phyloP scores from a whole-genome alignment of 208 protist genomes.

The Zelonia costaricensis region DNA sequence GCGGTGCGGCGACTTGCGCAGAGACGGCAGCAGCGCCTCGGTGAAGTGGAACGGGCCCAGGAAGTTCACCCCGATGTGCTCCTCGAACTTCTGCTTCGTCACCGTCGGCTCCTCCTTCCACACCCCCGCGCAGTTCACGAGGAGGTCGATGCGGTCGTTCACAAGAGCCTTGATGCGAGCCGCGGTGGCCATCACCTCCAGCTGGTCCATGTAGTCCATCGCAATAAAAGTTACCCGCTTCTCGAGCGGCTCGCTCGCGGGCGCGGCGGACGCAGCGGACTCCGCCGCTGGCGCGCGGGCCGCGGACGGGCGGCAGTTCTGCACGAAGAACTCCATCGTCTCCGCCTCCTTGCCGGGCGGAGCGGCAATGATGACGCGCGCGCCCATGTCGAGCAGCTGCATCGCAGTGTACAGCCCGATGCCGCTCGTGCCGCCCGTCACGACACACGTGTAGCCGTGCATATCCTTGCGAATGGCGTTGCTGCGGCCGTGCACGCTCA shows the following conservation, averaged over 20 bases:
- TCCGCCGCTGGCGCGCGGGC: background rate
- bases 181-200: conserved; percentile 55
- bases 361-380: conserved; percentile 52
- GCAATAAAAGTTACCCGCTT: conserved; percentile 58
- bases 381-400: conserved; percentile 76
- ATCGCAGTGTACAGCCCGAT: conserved; percentile 73
- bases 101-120: conserved; percentile 61
- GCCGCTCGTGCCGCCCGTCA: conserved; percentile 79
- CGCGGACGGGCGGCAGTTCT: conserved; percentile 24
- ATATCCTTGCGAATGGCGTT: conserved; percentile 61
- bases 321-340: conserved; percentile 44
- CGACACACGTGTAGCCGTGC: conserved; percentile 56
- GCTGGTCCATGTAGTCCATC: conserved; percentile 68
- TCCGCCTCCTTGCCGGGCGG: conserved; percentile 49
- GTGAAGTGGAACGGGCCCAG: conserved; percentile 83
- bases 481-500: conserved; percentile 53
- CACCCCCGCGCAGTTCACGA: conserved; percentile 83
- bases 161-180: conserved; percentile 65
- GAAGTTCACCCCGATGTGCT: conserved; percentile 85
- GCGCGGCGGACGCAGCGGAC: background rate
- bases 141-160: conserved; percentile 62
- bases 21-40: conserved; percentile 71
- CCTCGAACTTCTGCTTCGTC: conserved; percentile 70
- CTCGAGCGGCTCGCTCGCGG: conserved; percentile 28
- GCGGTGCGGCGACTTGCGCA: conserved; percentile 41